Conservation (phyloP, 1,139 yeast species). For the Meyerozyma sp. region DNA sequence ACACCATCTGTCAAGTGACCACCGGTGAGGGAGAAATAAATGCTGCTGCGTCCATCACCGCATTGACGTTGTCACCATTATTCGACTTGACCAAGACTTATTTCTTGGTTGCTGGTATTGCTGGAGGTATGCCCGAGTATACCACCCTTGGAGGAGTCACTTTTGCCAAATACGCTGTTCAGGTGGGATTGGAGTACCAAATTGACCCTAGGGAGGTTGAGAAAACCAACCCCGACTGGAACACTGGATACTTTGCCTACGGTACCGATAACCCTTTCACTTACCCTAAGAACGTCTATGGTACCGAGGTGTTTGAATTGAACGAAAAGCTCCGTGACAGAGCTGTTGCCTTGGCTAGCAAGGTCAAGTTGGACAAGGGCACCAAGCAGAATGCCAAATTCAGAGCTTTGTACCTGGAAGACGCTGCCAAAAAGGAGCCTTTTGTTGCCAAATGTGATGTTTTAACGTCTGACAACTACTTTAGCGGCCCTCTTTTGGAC, state of each 20-base stretch:
- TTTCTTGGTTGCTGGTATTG: constrained; percentile 63
- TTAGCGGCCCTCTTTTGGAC: constrained; percentile 48
- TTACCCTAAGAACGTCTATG: constrained; percentile 55
- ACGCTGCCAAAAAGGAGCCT: constrained; percentile 49
- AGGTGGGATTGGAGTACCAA: constrained; percentile 58
- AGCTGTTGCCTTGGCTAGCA: constrained; percentile 48
- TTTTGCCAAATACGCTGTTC: constrained; percentile 58
- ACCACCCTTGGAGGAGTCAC: constrained; percentile 53
- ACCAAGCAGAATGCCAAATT: constrained; percentile 36
- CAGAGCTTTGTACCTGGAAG: constrained; percentile 42
- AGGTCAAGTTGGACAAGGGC: constrained; percentile 42
- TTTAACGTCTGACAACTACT: constrained; percentile 58
- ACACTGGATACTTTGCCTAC: constrained; percentile 54
- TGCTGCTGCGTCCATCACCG: constrained; percentile 57
- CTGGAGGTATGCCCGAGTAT: constrained; percentile 53
- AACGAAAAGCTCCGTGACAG: constrained; percentile 56
- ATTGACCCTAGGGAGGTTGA: constrained; percentile 42
- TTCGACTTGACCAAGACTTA: constrained; percentile 58
- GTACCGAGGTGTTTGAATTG: constrained; percentile 62
- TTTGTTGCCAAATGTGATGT: constrained; percentile 52
- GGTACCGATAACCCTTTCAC: constrained; percentile 47
- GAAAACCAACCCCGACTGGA: constrained; percentile 50
- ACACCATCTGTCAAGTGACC: constrained; percentile 54
- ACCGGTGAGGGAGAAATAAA: constrained; percentile 70
- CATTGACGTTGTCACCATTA: constrained; percentile 47